These are phyloP conservation scores for Mrakia gelida DNA, from an alignment of 768 basidiomycete genomes.

Conservation along the genomic window DNA sequence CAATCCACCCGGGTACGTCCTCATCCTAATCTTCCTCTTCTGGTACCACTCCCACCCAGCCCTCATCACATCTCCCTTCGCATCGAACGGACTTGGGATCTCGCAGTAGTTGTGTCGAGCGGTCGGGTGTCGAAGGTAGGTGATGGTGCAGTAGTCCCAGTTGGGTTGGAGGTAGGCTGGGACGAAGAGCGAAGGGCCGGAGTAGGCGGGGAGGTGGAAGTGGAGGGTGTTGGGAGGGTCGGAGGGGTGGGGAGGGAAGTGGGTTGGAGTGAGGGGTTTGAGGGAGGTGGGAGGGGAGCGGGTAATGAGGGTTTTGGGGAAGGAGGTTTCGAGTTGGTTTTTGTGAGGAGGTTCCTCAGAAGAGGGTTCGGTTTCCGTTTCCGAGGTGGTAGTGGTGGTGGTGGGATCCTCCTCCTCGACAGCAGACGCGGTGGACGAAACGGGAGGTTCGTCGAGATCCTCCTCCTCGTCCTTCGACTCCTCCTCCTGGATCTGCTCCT, in stretches of 20 bases:
- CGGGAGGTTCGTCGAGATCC: neutral
- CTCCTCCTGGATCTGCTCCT: neutral
- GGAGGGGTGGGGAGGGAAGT: conserved; percentile 20
- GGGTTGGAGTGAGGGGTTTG: conserved; percentile 22
- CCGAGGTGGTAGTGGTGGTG: neutral
- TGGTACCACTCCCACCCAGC: conserved; percentile 93
- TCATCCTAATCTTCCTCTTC: conserved; percentile 23
- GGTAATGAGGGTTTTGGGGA: neutral
- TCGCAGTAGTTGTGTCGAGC: conserved; percentile 88
- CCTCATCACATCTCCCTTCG: conserved; percentile 86
- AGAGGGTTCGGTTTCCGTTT: neutral
- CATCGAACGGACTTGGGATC: conserved; percentile 91
- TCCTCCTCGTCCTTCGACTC: neutral
- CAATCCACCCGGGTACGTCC: conserved; percentile 22
- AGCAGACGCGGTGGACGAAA: neutral
- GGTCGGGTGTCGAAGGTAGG: conserved; percentile 93
- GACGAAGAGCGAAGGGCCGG: conserved; percentile 87
- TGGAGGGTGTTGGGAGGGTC: conserved; percentile 43
- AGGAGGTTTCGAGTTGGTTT: conserved; percentile 6
- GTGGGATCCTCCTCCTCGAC: neutral
- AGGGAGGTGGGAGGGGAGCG: neutral
- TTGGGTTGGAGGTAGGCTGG: conserved; percentile 84
- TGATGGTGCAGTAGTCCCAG: conserved; percentile 79
- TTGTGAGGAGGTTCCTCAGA: neutral
- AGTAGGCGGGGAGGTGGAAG: conserved; percentile 80